Evolutionary conservation across 2,329 filamentous ascomycete species (phyloP), one percentile per base, ranked within the genome.

Genomic region (Simplicillium sp.): DNA sequence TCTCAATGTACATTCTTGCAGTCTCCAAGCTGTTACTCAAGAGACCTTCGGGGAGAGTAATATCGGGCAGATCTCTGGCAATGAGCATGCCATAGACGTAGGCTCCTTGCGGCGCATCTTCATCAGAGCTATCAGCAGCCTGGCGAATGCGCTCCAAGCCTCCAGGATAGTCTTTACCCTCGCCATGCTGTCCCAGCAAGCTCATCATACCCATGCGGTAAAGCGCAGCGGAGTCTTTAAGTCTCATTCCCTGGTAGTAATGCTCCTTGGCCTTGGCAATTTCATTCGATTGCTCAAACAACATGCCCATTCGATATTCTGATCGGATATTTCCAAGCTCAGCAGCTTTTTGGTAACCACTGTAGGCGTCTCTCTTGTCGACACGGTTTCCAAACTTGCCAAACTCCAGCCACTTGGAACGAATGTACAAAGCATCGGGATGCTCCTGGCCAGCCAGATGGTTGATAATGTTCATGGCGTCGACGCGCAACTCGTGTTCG

Each of bases 301-400:
- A 84, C 90, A 97, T 98, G 47, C 92, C 92, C 66, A 98, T 94
- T 36, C 92, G 80, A 61, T 98, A 98, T 61, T 97, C 87, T 15
- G 92, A 89, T 51, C 92, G 75, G 16, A 83, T 79, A 64, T 89
- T 94, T 43, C 87, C 87, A 52, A 86, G 81, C 52, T 89, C 84
- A 25, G 87, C 84, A n/a, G 92, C 86, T 53, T 82, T 74, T 46
- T 81, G 80, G 64, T 97, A 98, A 53, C 84, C 85, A 46, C 80
- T 67, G 58, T 94, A 97, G 7, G 92, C 90, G 64, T 96, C 90
- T 54, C 90, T 89, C 67, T 94, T 95, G 68, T 98, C 92, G 45
- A 88, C 73, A 20, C 88, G 80, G 60, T 83, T 80, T 32, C 87
- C 88, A 57, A 96, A 97, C 57, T 95, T 94, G 51, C 92, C 92